Evolutionary conservation across 225 moss, liverwort and hornwort genomes (phyloP).

Genomic region (Ulota crispa): DNA sequence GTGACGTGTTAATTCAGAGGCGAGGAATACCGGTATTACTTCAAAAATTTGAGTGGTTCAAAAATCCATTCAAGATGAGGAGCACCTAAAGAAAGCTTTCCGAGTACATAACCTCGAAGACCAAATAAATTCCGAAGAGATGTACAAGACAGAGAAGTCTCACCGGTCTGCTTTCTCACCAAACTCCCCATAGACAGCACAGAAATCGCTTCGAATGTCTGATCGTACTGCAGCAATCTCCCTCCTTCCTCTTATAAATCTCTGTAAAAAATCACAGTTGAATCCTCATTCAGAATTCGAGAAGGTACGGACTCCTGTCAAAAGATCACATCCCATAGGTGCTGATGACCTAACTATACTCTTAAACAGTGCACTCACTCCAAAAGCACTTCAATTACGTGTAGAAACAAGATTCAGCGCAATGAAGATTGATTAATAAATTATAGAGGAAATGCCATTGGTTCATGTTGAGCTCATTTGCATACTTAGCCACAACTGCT

Average conservation of each 20-base stretch:
- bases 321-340: background rate
- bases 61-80: background rate
- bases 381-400: background rate
- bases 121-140: slow-evolving; percentile 11
- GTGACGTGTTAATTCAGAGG: background rate
- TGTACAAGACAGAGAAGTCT: slow-evolving; percentile 15
- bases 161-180: slow-evolving; percentile 91
- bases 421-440: background rate
- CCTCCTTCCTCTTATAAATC: slow-evolving; percentile 78
- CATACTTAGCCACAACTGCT: slow-evolving; percentile 24
- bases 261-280: slow-evolving; percentile 50
- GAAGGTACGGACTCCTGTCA: background rate
- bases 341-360: slow-evolving; percentile 13
- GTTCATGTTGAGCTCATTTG: background rate
- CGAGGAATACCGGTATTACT: background rate
- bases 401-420: background rate
- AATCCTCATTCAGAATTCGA: slow-evolving; percentile 21
- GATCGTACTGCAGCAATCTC: slow-evolving; percentile 74
- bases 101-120: slow-evolving; percentile 15
- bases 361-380: slow-evolving; percentile 4
- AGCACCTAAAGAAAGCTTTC: slow-evolving; percentile 10
- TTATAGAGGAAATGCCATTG: background rate
- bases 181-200: slow-evolving; percentile 77
- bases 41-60: background rate
- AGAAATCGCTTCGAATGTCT: slow-evolving; percentile 75